Percentiles rank a stretch among this genome's conserved stretches.
Conservation (phyloP, 371 early-diverging fungal species). For the Conidiobolus incongruus region DNA sequence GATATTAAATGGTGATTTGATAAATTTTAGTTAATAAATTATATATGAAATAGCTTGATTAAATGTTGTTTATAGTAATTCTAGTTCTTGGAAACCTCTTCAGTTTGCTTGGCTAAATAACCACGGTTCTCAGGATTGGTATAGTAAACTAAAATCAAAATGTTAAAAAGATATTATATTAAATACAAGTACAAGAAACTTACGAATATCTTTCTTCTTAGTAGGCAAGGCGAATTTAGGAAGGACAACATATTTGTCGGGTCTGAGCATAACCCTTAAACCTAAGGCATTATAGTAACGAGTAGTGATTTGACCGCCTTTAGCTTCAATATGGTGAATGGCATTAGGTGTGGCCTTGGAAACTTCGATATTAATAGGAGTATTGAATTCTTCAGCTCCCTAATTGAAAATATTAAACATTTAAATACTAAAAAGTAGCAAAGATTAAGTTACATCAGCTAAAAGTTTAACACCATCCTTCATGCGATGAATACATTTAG, state of each 20-base stretch:
- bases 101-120: slow-evolving; percentile 26
- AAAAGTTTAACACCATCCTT: slow-evolving; percentile 74
- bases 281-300: slow-evolving; percentile 58
- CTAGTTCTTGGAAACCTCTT: too few relatives aligned
- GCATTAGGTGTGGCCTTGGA: slow-evolving; percentile 62
- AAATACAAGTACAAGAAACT: slow-evolving; percentile 2
- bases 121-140: slow-evolving; percentile 38
- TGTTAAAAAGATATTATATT: not conserved
- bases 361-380: slow-evolving; percentile 59
- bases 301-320: slow-evolving; percentile 63
- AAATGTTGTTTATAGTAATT: too few relatives aligned
- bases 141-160: slow-evolving; percentile 20
- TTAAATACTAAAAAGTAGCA: not conserved
- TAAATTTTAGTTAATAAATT: too few relatives aligned
- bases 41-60: too few relatives aligned
- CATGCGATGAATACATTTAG: slow-evolving; percentile 49
- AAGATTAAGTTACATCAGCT: slow-evolving; percentile 31
- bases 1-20: too few relatives aligned
- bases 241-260: slow-evolving; percentile 47
- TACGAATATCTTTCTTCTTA: slow-evolving; percentile 30
- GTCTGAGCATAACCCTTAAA: slow-evolving; percentile 52
- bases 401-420: slow-evolving; percentile 7
- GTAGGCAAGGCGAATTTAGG: slow-evolving; percentile 36
- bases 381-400: slow-evolving; percentile 40
- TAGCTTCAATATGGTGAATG: slow-evolving; percentile 55